Evolutionary conservation across 2,329 filamentous ascomycete species (phyloP).

Genomic region (Phialophora tarda): DNA sequence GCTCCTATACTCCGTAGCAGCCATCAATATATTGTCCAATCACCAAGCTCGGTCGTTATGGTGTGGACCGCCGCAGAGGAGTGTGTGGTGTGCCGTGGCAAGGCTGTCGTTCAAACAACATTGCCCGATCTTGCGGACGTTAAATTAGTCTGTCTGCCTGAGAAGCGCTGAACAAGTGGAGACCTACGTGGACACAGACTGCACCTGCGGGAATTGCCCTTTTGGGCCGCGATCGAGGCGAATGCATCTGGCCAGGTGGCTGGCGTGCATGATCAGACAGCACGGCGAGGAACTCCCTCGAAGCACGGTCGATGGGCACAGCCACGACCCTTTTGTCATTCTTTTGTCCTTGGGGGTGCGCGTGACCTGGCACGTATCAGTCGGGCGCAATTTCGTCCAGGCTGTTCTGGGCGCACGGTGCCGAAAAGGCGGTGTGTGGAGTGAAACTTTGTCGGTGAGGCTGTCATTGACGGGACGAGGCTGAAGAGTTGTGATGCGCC

Average conservation of each 20-base stretch:
- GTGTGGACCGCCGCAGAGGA: not conserved
- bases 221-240: not conserved
- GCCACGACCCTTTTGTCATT: not conserved
- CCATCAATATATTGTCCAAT: not conserved
- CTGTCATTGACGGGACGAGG: slow-evolving; percentile 2
- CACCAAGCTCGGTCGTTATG: not conserved
- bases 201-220: slow-evolving; percentile 11
- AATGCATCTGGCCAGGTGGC: not conserved
- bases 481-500: not conserved
- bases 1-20: not conserved
- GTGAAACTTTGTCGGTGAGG: not conserved
- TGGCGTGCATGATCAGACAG: not conserved
- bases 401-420: not conserved
- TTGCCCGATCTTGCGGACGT: not conserved
- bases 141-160: not conserved
- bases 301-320: not conserved
- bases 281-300: not conserved
- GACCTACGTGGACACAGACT: not conserved
- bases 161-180: not conserved
- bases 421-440: slow-evolving; percentile 15
- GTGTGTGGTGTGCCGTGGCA: not conserved
- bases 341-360: not conserved
- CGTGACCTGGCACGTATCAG: slow-evolving; percentile 3
- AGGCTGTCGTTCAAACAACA: slow-evolving; percentile 13
- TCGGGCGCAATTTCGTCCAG: slow-evolving; percentile 9